Base-by-base conservation (phyloP, 805 yeast genomes). In the Phaffomyces opuntiae region DNA sequence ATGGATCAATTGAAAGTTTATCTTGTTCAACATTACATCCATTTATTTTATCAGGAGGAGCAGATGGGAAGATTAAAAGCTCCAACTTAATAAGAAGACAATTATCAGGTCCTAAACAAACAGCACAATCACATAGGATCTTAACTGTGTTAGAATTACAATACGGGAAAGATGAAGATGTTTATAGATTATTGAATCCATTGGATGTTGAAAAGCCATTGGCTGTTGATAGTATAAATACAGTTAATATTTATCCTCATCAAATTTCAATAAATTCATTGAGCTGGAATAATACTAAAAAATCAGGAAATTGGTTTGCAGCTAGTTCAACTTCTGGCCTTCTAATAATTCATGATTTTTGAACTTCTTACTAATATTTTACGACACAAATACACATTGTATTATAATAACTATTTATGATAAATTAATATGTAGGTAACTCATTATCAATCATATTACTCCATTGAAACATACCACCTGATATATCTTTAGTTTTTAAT, bases 381-480 rank as follows among this genome's bases (percentile, higher is more conserved):
- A 16, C 35, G 34, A 29, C 31, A 11, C 24, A 1, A 21, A 21
- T 21, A 21, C 24, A 21, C 24, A 33, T 33, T 33, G 19, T 39
- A 41, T 38, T 27, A 17, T 19, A 29, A 29, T 17, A 17, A 17
- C 19, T 17, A 17, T 17, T 17, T n/a, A n/a, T n/a, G n/a, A n/a
- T 5, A 21, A 12, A 12, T 55, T 63, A 87, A 54, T 87, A 87
- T 36, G 70, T 70, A 11, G 95, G 95, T 41, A 87, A 69, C 0
- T 54, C 51, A 0, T 70, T 64, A 53, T 89, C 91, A 3, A 87
- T 67, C 1, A 69, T 67, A 14, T 65, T 71, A 44, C 84, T 74
- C 86, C 95, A 89, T 51, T 68, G 73, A 44, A 71, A 67, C 24
- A 89, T 66, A 0, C 99, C 99, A 2, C 98, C 98, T 11, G 61